Base-by-base conservation (phyloP, 2,329 filamentous ascomycete species). In the Akanthomyces lecanii region DNA sequence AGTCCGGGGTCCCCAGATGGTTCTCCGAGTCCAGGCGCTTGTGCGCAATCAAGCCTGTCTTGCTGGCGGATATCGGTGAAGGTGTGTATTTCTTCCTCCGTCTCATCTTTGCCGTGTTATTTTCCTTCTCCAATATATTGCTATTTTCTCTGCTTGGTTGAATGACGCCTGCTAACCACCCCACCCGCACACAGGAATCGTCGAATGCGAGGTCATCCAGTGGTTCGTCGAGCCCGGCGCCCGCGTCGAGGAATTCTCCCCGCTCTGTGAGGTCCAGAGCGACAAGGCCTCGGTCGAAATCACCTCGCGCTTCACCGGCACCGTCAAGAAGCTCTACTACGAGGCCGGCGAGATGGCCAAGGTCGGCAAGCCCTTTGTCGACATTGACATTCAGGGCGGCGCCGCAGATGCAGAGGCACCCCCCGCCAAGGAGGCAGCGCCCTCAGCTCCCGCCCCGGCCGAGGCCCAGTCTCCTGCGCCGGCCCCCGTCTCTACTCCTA, bases 211-310 rank as follows among this genome's bases (percentile, higher is more conserved):
- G 77, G 91, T 99, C 71, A 98, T 98, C 71, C 95, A 99, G 80
- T 99, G 95, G 95, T 99, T 98, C 75, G 94, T 99, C 68, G 90
- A 97, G 77, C 92, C 96, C 56, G 94, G 93, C 64, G 95, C 95
- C 42, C 88, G 90, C 63, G 93, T 99, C 70, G 93, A 99, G 79
- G 94, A 99, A 79, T 99, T 97, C 84, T 95, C 96, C 69, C 95
- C 94, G 65, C 84, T 99, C 53, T 99, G 95, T 78, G 95, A 99
- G 79, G 96, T 99, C 51, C 95, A 98, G 75, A 97, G 93, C 71
- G 95, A 99, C 79, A 99, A 99, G 77, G 95, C 95, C 56, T 86
- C 86, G 1, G 85, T 88, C 25, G 85, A 98, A 82, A 99, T 99
- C 69, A 98, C 95, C 45, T 97, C 93, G 71, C 89, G 95, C 61